phyloP scores from a whole-genome alignment of 2,329 filamentous ascomycete genomes.

The Penicillium sp. region DNA sequence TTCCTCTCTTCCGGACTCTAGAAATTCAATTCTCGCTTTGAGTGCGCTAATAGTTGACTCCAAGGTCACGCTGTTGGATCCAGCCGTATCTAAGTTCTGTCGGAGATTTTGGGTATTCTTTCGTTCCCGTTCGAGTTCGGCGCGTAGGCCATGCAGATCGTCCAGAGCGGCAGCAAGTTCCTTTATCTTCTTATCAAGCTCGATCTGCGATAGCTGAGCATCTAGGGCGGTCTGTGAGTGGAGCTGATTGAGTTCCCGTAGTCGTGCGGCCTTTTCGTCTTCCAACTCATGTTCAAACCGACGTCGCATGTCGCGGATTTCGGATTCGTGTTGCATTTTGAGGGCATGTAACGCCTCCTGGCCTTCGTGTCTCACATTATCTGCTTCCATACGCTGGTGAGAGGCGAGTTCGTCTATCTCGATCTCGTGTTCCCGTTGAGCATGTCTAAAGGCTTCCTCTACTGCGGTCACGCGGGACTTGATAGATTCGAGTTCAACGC shows the following conservation, averaged over 20 bases:
- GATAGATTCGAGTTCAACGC: conserved; percentile 70
- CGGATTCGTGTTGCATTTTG: conserved; percentile 68
- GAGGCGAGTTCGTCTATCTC: conserved; percentile 58
- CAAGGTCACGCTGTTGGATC: conserved; percentile 67
- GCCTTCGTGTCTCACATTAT: conserved; percentile 47
- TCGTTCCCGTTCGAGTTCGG: conserved; percentile 66
- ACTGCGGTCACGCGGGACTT: conserved; percentile 58
- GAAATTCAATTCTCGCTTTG: conserved; percentile 81
- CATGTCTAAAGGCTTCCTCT: conserved; percentile 57
- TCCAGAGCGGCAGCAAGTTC: conserved; percentile 54
- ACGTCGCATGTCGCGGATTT: conserved; percentile 67
- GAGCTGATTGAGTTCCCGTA: conserved; percentile 46
- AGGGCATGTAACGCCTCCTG: conserved; percentile 63
- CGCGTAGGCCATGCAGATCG: conserved; percentile 47
- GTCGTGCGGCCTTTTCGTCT: conserved; percentile 56
- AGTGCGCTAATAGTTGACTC: conserved; percentile 78
- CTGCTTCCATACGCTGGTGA: conserved; percentile 54
- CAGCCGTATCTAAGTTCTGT: conserved; percentile 63
- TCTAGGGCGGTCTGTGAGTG: conserved; percentile 40
- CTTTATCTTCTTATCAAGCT: conserved; percentile 59
- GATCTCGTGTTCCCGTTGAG: conserved; percentile 57
- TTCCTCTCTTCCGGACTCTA: conserved; percentile 87
- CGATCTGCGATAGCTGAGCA: conserved; percentile 48
- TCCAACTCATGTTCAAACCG: conserved; percentile 70
- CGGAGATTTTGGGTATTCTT: conserved; percentile 63